phyloP scores from a whole-genome alignment of 1,284 basidiomycete species.

The Rhodotorula sp. region DNA sequence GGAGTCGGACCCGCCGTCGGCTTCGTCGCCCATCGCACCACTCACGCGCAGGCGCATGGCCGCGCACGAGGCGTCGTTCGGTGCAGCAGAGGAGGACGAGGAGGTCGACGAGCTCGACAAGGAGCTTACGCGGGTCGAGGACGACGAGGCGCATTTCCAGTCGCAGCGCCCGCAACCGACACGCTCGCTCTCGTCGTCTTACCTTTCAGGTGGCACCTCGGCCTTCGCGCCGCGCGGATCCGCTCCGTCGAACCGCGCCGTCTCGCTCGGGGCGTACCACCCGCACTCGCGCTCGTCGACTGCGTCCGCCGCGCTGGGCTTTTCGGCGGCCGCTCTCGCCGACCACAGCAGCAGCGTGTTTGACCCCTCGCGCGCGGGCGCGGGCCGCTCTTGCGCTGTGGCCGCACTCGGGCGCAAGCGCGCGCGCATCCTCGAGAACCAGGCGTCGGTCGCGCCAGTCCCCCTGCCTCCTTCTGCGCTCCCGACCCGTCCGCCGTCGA shows the following conservation, averaged over 20 bases:
- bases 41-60: constrained; percentile 15
- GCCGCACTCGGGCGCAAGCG: constrained; percentile 33
- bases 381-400: constrained; percentile 23
- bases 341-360: background rate
- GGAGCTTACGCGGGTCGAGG: background rate
- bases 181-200: background rate
- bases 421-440: constrained; percentile 18
- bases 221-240: background rate
- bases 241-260: background rate
- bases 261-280: background rate
- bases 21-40: constrained; percentile 24
- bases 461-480: background rate
- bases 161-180: background rate
- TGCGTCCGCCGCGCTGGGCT: constrained; percentile 3
- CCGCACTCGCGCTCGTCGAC: background rate
- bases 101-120: constrained; percentile 7
- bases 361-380: constrained; percentile 7
- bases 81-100: background rate
- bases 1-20: constrained; percentile 35
- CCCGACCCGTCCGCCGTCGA: background rate
- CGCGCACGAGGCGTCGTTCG: constrained; percentile 11
- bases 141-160: background rate
- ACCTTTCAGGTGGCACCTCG: background rate
- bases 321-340: background rate
- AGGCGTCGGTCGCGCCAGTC: background rate